phyloP scores from a whole-genome alignment of 805 yeast genomes.

The Maudiozyma serrabonitensis region DNA sequence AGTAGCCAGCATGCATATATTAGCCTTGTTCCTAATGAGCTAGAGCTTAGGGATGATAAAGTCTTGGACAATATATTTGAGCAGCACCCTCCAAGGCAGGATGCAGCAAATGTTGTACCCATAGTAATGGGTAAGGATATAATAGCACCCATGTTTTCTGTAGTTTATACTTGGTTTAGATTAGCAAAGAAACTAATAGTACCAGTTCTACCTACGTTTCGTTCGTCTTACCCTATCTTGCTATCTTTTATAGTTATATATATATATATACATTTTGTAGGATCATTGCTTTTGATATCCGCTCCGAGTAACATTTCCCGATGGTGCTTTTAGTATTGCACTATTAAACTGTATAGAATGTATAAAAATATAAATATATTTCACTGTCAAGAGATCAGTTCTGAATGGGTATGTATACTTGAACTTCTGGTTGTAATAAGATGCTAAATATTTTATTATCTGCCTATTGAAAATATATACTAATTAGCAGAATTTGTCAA shows the following conservation, averaged over 20 bases:
- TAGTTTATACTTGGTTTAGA: neutral
- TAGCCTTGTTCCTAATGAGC: constrained; percentile 75
- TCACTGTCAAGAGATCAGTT: too few species aligned
- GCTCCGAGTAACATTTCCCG: too few species aligned
- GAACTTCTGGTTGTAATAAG: too few species aligned
- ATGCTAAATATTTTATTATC: neutral
- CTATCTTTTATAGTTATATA: too few species aligned
- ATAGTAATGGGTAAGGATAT: constrained; percentile 63
- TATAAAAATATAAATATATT: too few species aligned
- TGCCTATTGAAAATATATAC: neutral
- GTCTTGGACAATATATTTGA: constrained; percentile 54
- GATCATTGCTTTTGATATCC: too few species aligned
- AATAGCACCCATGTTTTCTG: constrained; percentile 48
- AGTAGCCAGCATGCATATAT: constrained; percentile 74
- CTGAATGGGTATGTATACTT: too few species aligned
- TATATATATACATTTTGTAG: too few species aligned
- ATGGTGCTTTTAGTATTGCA: too few species aligned
- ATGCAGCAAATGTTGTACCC: constrained; percentile 53
- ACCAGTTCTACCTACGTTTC: neutral
- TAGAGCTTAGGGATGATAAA: constrained; percentile 46
- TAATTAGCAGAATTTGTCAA: neutral
- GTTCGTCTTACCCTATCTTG: neutral
- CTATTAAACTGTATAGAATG: too few species aligned
- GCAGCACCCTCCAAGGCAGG: constrained; percentile 74
- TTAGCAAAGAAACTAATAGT: neutral